These are phyloP conservation scores for Aspergillus taichungensis DNA, from an alignment of 495 filamentous ascomycete genomes.

Conservation along the genomic window DNA sequence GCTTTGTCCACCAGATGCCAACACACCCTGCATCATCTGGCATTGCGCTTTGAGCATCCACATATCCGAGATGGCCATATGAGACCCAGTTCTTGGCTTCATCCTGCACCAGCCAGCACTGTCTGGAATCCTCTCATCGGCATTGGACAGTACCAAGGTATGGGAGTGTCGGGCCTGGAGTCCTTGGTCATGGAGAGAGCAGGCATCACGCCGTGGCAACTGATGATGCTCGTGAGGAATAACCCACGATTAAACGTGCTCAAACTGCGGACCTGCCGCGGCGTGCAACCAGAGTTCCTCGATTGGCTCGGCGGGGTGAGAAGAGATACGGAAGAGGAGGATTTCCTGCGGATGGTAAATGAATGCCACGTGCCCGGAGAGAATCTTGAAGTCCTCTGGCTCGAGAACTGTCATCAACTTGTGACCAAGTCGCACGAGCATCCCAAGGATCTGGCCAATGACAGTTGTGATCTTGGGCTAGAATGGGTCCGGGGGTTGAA, in stretches of 20 bases:
- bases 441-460: constrained; percentile 1
- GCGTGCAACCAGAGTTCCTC: constrained; percentile 23
- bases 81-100: constrained; percentile 17
- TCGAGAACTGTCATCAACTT: constrained; percentile 21
- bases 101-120: constrained; percentile 19
- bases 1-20: constrained; percentile 15
- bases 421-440: constrained; percentile 2
- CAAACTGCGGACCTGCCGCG: constrained; percentile 25
- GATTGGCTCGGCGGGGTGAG: constrained; percentile 23
- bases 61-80: constrained; percentile 23
- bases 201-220: constrained; percentile 29
- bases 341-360: neutral
- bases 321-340: constrained; percentile 9
- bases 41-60: constrained; percentile 29
- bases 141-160: constrained; percentile 10
- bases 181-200: constrained; percentile 23
- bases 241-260: constrained; percentile 20
- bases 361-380: constrained; percentile 12
- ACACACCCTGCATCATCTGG: constrained; percentile 20
- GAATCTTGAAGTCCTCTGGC: constrained; percentile 17
- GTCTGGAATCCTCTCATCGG: constrained; percentile 26
- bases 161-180: constrained; percentile 16
- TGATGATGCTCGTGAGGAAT: constrained; percentile 22
- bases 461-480: constrained; percentile 13
- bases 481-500: constrained; percentile 21